phyloP scores from a whole-genome alignment of 495 filamentous ascomycete genomes.

The Neurospora discreta region DNA sequence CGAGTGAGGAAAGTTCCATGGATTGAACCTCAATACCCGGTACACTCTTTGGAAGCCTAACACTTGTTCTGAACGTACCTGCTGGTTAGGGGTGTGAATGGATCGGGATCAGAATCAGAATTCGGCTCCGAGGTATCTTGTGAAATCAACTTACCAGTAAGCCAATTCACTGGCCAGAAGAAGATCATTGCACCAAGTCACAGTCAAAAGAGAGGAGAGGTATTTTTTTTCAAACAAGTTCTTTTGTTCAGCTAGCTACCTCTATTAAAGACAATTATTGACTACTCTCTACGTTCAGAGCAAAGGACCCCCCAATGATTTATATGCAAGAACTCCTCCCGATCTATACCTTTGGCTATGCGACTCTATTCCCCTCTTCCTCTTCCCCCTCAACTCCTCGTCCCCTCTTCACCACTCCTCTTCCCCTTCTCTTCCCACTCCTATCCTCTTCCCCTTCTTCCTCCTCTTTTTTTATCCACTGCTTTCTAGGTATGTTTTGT shows the following conservation, averaged over 20 bases:
- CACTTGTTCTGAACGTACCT: not conserved
- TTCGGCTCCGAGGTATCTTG: not conserved
- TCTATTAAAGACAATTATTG: not conserved
- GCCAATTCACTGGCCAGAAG: not conserved
- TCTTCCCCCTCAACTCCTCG: not conserved
- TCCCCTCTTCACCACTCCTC: not conserved
- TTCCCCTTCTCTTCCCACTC: not conserved
- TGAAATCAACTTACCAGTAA: too few species aligned
- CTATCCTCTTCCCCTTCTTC: not conserved
- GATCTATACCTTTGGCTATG: not conserved
- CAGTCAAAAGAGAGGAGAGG: not conserved
- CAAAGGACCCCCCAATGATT: not conserved
- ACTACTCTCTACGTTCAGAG: not conserved
- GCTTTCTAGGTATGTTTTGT: not conserved
- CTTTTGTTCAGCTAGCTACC: not conserved
- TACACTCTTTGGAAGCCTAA: not conserved
- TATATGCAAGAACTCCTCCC: not conserved
- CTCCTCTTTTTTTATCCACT: not conserved
- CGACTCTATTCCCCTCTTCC: not conserved
- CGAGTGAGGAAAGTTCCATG: not conserved
- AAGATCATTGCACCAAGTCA: not conserved
- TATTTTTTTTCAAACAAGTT: not conserved
- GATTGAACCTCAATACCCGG: not conserved
- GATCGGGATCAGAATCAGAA: not conserved
- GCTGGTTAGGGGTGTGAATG: not conserved